Evolutionary conservation across 2,329 filamentous ascomycete genomes (phyloP).

Genomic region (Stachybotrys chlorohalonatus): DNA sequence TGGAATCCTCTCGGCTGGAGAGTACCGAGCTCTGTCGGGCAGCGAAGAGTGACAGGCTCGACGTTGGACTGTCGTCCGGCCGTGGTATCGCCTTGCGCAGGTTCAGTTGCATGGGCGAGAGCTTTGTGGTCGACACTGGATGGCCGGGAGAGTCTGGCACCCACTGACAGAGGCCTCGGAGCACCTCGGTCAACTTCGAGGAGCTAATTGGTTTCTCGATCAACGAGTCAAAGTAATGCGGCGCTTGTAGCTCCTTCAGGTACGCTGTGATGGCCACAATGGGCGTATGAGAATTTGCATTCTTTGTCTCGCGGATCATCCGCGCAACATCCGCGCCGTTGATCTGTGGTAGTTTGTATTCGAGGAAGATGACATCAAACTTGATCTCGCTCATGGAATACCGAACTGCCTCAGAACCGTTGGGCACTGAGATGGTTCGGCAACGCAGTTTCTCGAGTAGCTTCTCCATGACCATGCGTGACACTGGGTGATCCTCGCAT

Average conservation of each 20-base stretch:
- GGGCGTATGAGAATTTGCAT: slow-evolving; percentile 86
- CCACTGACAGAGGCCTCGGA: slow-evolving; percentile 88
- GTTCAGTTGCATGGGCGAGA: slow-evolving; percentile 53
- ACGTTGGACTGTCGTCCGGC: slow-evolving; percentile 76
- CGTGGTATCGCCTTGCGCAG: slow-evolving; percentile 55
- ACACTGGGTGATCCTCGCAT: slow-evolving; percentile 95
- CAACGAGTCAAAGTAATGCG: slow-evolving; percentile 90
- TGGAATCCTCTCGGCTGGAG: slow-evolving; percentile 80
- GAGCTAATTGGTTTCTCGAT: slow-evolving; percentile 96
- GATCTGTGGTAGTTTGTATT: slow-evolving; percentile 90
- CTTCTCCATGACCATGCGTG: slow-evolving; percentile 97
- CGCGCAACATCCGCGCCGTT: slow-evolving; percentile 92
- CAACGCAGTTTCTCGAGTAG: slow-evolving; percentile 91
- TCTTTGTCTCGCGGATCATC: slow-evolving; percentile 96
- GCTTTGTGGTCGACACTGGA: slow-evolving; percentile 33
- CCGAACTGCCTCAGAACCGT: slow-evolving; percentile 83
- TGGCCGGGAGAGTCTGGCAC: slow-evolving; percentile 57
- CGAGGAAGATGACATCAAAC: slow-evolving; percentile 97
- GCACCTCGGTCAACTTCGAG: slow-evolving; percentile 79
- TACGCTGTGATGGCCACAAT: slow-evolving; percentile 97
- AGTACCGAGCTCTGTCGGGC: slow-evolving; percentile 65
- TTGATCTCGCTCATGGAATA: slow-evolving; percentile 96
- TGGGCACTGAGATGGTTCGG: slow-evolving; percentile 83
- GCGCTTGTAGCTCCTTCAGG: slow-evolving; percentile 90
- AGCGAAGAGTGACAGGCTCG: slow-evolving; percentile 63